Evolutionary conservation across 169 alveolate species (phyloP).

Genomic region (Plasmodium chabaudi): DNA sequence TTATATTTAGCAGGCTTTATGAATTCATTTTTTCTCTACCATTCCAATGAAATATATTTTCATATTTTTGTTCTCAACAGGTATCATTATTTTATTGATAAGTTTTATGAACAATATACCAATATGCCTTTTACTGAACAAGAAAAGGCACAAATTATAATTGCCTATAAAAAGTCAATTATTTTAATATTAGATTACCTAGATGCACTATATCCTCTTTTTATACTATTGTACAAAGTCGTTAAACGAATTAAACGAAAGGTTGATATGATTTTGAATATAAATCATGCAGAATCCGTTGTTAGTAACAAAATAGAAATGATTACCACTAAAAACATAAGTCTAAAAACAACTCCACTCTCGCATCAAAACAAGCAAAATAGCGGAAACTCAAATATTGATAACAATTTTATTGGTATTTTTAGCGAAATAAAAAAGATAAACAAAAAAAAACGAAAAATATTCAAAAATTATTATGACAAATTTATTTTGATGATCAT

Average conservation of each 20-base stretch:
- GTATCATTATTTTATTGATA: slow-evolving; percentile 44
- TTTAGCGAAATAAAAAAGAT: neutral
- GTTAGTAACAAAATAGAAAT: neutral
- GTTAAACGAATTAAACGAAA: slow-evolving; percentile 4
- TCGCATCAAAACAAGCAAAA: too few species aligned
- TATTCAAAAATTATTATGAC: slow-evolving; percentile 26
- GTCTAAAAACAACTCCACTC: neutral
- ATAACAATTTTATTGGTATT: neutral
- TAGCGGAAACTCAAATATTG: too few species aligned
- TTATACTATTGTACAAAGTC: slow-evolving; percentile 15
- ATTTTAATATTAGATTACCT: slow-evolving; percentile 41
- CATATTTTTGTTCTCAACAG: slow-evolving; percentile 43
- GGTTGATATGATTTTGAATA: neutral
- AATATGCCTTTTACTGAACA: slow-evolving; percentile 26
- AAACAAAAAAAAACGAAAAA: slow-evolving; percentile 26
- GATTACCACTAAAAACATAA: neutral
- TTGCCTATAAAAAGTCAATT: slow-evolving; percentile 39
- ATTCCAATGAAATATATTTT: slow-evolving; percentile 48
- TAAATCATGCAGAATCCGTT: neutral
- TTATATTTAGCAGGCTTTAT: slow-evolving; percentile 39
- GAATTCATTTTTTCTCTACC: slow-evolving; percentile 47
- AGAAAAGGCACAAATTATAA: slow-evolving; percentile 20
- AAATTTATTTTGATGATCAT: slow-evolving; percentile 14
- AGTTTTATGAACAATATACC: slow-evolving; percentile 12
- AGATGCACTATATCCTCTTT: slow-evolving; percentile 39